Evolutionary conservation across 805 yeast genomes (phyloP).

Genomic region (Nakazawaea molendinolei): DNA sequence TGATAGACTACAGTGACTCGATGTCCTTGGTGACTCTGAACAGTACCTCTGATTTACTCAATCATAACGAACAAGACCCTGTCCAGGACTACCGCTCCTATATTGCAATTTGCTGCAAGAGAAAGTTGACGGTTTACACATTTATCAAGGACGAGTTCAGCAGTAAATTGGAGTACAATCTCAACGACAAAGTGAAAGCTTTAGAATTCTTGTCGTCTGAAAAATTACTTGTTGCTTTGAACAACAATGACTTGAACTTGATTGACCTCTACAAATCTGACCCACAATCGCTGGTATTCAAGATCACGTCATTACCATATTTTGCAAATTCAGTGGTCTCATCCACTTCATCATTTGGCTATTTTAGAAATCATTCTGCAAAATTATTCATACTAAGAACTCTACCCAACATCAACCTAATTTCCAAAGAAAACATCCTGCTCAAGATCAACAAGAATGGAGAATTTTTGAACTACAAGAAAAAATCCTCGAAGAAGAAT

Average conservation of each 20-base stretch:
- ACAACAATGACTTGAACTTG: constrained; percentile 19
- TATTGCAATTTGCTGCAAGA: constrained; percentile 15
- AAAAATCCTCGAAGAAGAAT: constrained; percentile 5
- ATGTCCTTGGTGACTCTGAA: constrained; percentile 25
- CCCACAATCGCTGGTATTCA: constrained; percentile 2
- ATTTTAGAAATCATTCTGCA: constrained; percentile 13
- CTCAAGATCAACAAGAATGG: constrained; percentile 8
- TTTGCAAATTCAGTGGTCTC: constrained; percentile 9
- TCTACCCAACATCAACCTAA: constrained; percentile 7
- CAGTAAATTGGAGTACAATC: constrained; percentile 19
- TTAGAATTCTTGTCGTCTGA: constrained; percentile 21
- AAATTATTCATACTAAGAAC: constrained; percentile 8
- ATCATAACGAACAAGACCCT: constrained; percentile 3
- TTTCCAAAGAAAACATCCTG: constrained; percentile 11
- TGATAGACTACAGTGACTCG: constrained; percentile 19
- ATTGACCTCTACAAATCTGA: constrained; percentile 11
- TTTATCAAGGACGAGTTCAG: constrained; percentile 19
- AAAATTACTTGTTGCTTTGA: constrained; percentile 16
- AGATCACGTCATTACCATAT: constrained; percentile 7
- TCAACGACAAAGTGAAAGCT: constrained; percentile 19
- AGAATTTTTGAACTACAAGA: constrained; percentile 8
- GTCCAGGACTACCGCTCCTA: constrained; percentile 12
- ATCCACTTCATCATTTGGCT: constrained; percentile 11
- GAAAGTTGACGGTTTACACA: constrained; percentile 18
- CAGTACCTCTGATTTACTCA: constrained; percentile 7